These are phyloP conservation scores for Funneliformis caledonium DNA, from an alignment of 371 early-diverging fungal species.

Conservation along the genomic window DNA sequence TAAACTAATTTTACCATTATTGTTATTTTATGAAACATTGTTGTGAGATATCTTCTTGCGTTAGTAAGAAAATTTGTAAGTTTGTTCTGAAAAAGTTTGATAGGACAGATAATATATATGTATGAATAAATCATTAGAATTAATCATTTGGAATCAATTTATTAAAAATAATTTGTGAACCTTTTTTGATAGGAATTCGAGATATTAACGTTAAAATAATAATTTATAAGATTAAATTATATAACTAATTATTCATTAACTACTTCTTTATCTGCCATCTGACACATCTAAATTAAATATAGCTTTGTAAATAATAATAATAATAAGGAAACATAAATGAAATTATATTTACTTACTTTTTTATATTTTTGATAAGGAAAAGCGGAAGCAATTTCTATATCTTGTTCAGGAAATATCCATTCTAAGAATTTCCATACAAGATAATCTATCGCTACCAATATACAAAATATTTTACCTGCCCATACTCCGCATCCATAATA, in stretches of 20 bases:
- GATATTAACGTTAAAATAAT: no score
- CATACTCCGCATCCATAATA: conserved; percentile 91
- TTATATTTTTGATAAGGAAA: conserved; percentile 69
- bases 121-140: no score
- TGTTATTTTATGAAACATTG: no score
- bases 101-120: no score
- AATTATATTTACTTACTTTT: conserved; percentile 45
- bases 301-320: neutral
- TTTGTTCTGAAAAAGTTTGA: no score
- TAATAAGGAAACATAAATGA: neutral
- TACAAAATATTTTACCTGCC: conserved; percentile 91
- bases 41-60: no score
- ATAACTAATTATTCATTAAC: conserved; percentile 13
- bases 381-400: conserved; percentile 72
- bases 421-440: conserved; percentile 83
- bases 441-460: conserved; percentile 88
- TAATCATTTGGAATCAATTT: no score
- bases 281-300: conserved; percentile 46
- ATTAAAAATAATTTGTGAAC: no score
- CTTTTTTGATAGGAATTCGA: no score
- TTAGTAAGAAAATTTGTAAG: no score
- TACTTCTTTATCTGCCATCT: conserved; percentile 50
- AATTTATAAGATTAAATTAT: neutral
- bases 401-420: conserved; percentile 74
- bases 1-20: no score